Evolutionary conservation across 768 basidiomycete species (phyloP).

Genomic region (Boletus sp.): DNA sequence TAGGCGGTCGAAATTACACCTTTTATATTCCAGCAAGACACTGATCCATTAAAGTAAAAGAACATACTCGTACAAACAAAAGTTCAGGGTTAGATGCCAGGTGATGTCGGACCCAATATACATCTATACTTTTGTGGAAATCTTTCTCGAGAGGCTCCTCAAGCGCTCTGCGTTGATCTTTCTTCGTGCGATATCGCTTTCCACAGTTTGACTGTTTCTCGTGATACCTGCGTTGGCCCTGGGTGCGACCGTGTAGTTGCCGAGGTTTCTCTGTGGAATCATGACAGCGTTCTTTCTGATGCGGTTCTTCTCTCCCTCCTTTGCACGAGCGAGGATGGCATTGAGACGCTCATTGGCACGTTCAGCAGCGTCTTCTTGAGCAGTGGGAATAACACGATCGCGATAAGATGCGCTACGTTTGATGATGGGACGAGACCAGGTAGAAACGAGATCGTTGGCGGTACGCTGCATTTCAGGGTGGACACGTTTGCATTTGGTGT

Average conservation of each 20-base stretch:
- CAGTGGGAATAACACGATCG: slow-evolving; percentile 65
- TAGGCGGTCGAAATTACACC: not conserved
- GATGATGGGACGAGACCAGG: slow-evolving; percentile 90
- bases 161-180: slow-evolving; percentile 73
- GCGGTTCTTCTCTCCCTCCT: slow-evolving; percentile 64
- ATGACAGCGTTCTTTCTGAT: slow-evolving; percentile 77
- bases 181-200: slow-evolving; percentile 70
- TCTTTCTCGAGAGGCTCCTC: slow-evolving; percentile 56
- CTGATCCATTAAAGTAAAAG: not conserved
- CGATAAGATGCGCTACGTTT: slow-evolving; percentile 83
- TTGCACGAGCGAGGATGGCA: slow-evolving; percentile 65
- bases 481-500: slow-evolving; percentile 93
- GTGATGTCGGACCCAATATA: not conserved
- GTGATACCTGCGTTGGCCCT: slow-evolving; percentile 50
- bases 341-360: slow-evolving; percentile 56
- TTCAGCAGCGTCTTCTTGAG: slow-evolving; percentile 40
- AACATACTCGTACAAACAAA: slow-evolving; percentile 6
- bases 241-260: slow-evolving; percentile 81
- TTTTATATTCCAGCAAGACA: not conserved
- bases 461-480: slow-evolving; percentile 76
- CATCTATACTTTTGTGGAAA: slow-evolving; percentile 30
- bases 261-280: slow-evolving; percentile 75
- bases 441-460: slow-evolving; percentile 79
- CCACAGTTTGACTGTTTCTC: slow-evolving; percentile 58
- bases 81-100: not conserved